Evolutionary conservation across 495 filamentous ascomycete species (phyloP).

Genomic region (Xylaria palmicola): DNA sequence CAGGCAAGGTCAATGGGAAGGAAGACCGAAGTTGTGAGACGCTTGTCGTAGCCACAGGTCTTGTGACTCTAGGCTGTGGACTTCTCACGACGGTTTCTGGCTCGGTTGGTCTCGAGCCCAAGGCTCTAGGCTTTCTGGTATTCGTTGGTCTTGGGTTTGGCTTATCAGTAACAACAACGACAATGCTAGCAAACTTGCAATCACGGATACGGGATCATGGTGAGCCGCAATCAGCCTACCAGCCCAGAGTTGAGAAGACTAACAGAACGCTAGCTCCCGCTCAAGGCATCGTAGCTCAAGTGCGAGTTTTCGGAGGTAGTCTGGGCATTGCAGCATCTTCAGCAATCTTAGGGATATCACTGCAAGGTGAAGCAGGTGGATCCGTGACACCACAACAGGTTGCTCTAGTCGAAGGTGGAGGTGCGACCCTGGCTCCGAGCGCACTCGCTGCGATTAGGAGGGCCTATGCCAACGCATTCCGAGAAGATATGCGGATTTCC

Average conservation of each 20-base stretch:
- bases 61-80: conserved; percentile 42
- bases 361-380: conserved; percentile 17
- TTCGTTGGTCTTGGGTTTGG: conserved; percentile 51
- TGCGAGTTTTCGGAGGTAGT: conserved; percentile 52
- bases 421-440: conserved; percentile 2
- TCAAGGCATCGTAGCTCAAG: conserved; percentile 52
- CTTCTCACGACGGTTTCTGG: conserved; percentile 35
- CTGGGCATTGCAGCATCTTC: conserved; percentile 53
- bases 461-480: conserved; percentile 40
- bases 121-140: conserved; percentile 42
- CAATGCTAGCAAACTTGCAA: conserved; percentile 34
- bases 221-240: conserved; percentile 17
- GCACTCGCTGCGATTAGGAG: conserved; percentile 22
- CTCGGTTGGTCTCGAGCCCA: conserved; percentile 30
- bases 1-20: conserved; percentile 37
- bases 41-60: conserved; percentile 28
- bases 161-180: conserved; percentile 37
- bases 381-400: conserved; percentile 24
- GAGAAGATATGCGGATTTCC: conserved; percentile 40
- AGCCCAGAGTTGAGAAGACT: neutral
- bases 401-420: conserved; percentile 17
- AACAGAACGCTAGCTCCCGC: conserved; percentile 39
- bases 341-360: conserved; percentile 38
- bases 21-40: conserved; percentile 36
- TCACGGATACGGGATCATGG: conserved; percentile 40